These are phyloP conservation scores for Saturnispora saitoi DNA, from an alignment of 805 yeast species.

Conservation along the genomic window DNA sequence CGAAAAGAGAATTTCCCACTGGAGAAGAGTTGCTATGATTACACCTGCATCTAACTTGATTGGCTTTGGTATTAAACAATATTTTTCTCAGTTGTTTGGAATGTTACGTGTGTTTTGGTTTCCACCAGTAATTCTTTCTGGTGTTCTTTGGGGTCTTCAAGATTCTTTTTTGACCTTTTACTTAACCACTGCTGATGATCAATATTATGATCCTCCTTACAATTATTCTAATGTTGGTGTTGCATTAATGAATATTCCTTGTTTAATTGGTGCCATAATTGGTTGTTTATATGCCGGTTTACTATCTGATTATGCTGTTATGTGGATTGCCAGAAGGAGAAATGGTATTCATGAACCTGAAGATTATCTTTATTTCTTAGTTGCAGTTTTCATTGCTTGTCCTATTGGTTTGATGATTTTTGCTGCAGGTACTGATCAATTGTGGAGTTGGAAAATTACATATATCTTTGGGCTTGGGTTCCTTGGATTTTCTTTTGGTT, in stretches of 20 bases:
- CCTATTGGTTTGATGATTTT: conserved; percentile 57
- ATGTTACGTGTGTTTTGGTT: conserved; percentile 50
- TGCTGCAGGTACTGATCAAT: conserved; percentile 54
- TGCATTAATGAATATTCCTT: conserved; percentile 69
- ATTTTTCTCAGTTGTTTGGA: conserved; percentile 40
- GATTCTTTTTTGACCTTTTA: conserved; percentile 71
- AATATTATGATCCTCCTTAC: conserved; percentile 59
- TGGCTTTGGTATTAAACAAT: conserved; percentile 63
- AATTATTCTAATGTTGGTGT: conserved; percentile 57
- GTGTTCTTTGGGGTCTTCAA: conserved; percentile 74
- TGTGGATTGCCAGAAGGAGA: conserved; percentile 52
- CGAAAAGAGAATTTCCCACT: conserved; percentile 36
- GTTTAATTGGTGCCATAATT: conserved; percentile 54
- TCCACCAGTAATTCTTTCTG: conserved; percentile 59
- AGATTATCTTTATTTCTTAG: conserved; percentile 48
- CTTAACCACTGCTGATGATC: conserved; percentile 62
- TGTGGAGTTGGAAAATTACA: conserved; percentile 44
- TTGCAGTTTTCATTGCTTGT: conserved; percentile 47
- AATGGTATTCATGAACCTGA: conserved; percentile 60
- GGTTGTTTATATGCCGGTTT: conserved; percentile 62
- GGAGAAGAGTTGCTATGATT: conserved; percentile 38
- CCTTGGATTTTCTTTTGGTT: conserved; percentile 62
- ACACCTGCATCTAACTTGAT: conserved; percentile 51
- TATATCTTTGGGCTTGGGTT: conserved; percentile 52
- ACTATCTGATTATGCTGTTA: conserved; percentile 49